Evolutionary conservation across 345 rosid genomes (phyloP).

Genomic region (Salix dunnii): DNA sequence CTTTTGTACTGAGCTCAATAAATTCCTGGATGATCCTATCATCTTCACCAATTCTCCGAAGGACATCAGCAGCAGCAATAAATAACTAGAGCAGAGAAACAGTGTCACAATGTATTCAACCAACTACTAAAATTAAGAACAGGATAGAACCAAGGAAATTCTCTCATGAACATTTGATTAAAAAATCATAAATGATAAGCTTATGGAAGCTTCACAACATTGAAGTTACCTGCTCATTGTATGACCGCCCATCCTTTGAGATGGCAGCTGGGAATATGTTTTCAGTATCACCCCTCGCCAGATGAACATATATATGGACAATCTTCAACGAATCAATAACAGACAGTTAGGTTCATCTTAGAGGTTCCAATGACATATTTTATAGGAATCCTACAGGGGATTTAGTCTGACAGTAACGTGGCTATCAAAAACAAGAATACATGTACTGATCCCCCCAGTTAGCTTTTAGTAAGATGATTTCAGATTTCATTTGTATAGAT

Average conservation of each 20-base stretch:
- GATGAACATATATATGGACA: slow-evolving; percentile 83
- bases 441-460: not conserved
- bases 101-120: slow-evolving; percentile 15
- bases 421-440: not conserved
- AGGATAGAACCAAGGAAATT: not conserved
- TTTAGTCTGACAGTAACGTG: not conserved
- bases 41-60: slow-evolving; percentile 76
- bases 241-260: slow-evolving; percentile 92
- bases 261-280: slow-evolving; percentile 86
- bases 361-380: not conserved
- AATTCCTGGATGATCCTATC: slow-evolving; percentile 66
- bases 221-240: slow-evolving; percentile 76
- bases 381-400: not conserved
- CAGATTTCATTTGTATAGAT: not conserved
- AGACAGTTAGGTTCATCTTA: not conserved
- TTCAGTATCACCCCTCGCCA: slow-evolving; percentile 74
- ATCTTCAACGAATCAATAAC: slow-evolving; percentile 53
- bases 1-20: slow-evolving; percentile 70
- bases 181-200: not conserved
- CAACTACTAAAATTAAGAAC: not conserved
- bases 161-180: not conserved
- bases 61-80: slow-evolving; percentile 80
- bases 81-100: slow-evolving; percentile 56
- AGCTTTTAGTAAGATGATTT: not conserved
- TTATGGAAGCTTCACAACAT: not conserved